Evolutionary conservation across 2,329 filamentous ascomycete species (phyloP).

Genomic region (Metarhizium robertsii): DNA sequence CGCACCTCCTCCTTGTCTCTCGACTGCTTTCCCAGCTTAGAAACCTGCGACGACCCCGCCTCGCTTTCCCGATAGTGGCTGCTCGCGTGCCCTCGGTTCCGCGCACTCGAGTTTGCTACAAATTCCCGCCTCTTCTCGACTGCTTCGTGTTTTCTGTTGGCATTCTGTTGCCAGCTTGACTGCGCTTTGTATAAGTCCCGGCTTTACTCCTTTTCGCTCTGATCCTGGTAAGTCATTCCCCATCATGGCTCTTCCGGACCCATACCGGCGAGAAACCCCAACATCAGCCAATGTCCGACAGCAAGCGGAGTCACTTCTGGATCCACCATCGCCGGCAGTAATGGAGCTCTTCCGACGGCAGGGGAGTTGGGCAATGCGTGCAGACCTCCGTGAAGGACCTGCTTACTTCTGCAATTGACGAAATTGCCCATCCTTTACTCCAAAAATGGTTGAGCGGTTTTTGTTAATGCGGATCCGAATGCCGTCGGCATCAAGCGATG

Average conservation of each 20-base stretch:
- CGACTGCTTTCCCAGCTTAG: background rate
- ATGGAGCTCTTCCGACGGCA: background rate
- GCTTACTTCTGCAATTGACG: background rate
- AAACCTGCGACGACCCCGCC: slow-evolving; percentile 2
- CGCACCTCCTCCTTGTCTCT: background rate
- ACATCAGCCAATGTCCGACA: slow-evolving; percentile 8
- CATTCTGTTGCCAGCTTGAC: background rate
- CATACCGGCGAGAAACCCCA: background rate
- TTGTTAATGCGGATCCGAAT: background rate
- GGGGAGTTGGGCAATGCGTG: background rate
- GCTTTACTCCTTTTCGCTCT: background rate
- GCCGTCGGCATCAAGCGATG: background rate
- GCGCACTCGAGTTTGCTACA: background rate
- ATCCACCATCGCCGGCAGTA: slow-evolving; percentile 5
- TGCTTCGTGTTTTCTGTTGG: background rate
- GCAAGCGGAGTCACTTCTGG: slow-evolving; percentile 9
- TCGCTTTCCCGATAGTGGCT: background rate
- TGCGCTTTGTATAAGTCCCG: background rate
- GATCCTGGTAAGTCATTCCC: slow-evolving; percentile 4
- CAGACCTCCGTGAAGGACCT: background rate
- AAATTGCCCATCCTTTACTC: background rate
- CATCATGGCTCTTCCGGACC: background rate
- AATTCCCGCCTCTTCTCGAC: background rate
- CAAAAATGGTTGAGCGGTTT: background rate
- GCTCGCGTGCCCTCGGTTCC: slow-evolving; percentile 1